Evolutionary conservation across 495 filamentous ascomycete genomes (phyloP).

Genomic region (Hypoxylon crocopeplum): DNA sequence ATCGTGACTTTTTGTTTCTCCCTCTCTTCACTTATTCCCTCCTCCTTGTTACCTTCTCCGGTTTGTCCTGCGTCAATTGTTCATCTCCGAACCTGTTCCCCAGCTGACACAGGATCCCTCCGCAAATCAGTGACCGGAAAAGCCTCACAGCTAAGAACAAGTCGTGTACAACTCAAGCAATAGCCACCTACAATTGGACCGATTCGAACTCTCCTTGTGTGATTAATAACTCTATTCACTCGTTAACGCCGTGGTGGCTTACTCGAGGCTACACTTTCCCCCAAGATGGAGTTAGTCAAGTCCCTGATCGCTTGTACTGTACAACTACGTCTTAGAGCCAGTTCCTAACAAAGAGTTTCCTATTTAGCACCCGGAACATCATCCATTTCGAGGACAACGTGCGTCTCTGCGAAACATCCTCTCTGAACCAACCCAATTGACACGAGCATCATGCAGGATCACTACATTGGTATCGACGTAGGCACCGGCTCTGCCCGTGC

Average conservation of each 20-base stretch:
- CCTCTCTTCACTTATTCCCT: background rate
- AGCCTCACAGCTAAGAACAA: slow-evolving; percentile 1
- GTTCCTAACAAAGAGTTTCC: slow-evolving; percentile 20
- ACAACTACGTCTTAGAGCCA: slow-evolving; percentile 13
- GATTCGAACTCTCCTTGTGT: slow-evolving; percentile 15
- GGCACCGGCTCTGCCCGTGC: slow-evolving; percentile 94
- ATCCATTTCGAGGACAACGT: slow-evolving; percentile 37
- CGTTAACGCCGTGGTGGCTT: slow-evolving; percentile 23
- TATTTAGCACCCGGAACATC: slow-evolving; percentile 35
- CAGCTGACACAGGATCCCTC: slow-evolving; percentile 1
- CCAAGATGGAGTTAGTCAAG: slow-evolving; percentile 38
- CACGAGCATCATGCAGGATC: slow-evolving; percentile 43
- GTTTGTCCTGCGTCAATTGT: slow-evolving; percentile 25
- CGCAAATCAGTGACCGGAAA: slow-evolving; percentile 2
- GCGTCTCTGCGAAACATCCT: slow-evolving; percentile 10
- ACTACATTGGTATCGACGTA: slow-evolving; percentile 93
- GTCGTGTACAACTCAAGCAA: slow-evolving; percentile 11
- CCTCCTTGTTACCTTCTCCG: background rate
- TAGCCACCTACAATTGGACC: slow-evolving; percentile 16
- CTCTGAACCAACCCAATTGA: slow-evolving; percentile 30
- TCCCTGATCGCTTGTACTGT: slow-evolving; percentile 26
- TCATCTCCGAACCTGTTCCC: slow-evolving; percentile 5
- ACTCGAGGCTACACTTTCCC: slow-evolving; percentile 23
- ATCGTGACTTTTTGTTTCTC: too few species aligned
- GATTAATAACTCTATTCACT: slow-evolving; percentile 36